phyloP scores from a whole-genome alignment of 441 rosid genomes.

The Oxalis stricta region DNA sequence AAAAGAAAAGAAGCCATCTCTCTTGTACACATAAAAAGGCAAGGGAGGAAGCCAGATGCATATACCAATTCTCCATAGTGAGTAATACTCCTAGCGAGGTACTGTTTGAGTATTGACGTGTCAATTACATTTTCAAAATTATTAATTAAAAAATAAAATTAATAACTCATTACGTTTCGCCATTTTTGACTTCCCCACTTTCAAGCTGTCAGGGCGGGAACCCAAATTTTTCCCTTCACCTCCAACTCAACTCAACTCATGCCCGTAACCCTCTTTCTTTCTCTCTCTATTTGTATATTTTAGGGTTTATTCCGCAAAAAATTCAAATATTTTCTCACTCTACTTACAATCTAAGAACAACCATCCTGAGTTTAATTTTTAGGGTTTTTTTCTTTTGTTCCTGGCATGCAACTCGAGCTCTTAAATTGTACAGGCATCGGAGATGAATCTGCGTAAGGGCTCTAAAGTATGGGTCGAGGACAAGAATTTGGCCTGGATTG shows the following conservation, averaged over 20 bases:
- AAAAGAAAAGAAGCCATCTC: neutral
- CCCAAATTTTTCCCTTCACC: conserved; percentile 10
- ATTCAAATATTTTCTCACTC: conserved; percentile 9
- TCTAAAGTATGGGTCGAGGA: conserved; percentile 85
- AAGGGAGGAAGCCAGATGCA: neutral
- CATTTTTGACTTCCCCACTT: conserved; percentile 12
- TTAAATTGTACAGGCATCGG: conserved; percentile 18
- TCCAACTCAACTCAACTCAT: neutral
- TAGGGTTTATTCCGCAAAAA: neutral
- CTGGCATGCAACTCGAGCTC: neutral
- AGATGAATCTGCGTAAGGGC: conserved; percentile 52
- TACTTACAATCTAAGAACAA: conserved; percentile 1
- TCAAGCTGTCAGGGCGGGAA: conserved; percentile 49
- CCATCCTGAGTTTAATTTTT: conserved; percentile 5
- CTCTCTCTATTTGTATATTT: conserved; percentile 3
- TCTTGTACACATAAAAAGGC: neutral
- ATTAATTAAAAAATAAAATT: too few relatives aligned
- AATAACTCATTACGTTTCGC: conserved; percentile 14
- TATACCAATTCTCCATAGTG: too few relatives aligned
- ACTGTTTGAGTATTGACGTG: conserved; percentile 37
- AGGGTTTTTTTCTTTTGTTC: conserved; percentile 3
- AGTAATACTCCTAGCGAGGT: too few relatives aligned
- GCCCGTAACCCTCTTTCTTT: conserved; percentile 11
- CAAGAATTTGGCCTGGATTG: conserved; percentile 68
- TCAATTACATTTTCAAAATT: conserved; percentile 16